Evolutionary conservation across 805 yeast species (phyloP).

Genomic region (Metschnikowia gelsemii): DNA sequence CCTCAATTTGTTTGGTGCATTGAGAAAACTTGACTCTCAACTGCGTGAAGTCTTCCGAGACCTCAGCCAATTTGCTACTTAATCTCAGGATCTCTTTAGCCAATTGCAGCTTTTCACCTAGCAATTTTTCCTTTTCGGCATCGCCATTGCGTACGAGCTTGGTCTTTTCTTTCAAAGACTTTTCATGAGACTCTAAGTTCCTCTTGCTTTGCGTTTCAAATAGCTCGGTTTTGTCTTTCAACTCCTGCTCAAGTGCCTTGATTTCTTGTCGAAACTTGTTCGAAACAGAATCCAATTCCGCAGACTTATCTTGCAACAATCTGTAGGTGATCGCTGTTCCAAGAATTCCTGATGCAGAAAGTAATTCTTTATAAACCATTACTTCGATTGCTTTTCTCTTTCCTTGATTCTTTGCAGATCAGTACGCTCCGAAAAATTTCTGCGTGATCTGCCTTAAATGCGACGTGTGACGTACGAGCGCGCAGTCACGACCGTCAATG

Average conservation of each 20-base stretch:
- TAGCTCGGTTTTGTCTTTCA: slow-evolving; percentile 7
- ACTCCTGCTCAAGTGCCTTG: slow-evolving; percentile 7
- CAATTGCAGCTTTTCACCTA: slow-evolving; percentile 3
- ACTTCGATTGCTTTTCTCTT: neutral
- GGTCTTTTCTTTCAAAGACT: slow-evolving; percentile 1
- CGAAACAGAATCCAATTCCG: slow-evolving; percentile 4
- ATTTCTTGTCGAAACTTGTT: slow-evolving; percentile 7
- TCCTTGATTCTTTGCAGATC: neutral
- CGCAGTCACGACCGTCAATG: too few relatives aligned
- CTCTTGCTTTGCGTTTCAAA: slow-evolving; percentile 5
- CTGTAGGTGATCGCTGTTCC: slow-evolving; percentile 12
- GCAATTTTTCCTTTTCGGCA: slow-evolving; percentile 6
- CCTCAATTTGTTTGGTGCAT: slow-evolving; percentile 4
- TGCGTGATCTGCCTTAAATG: neutral
- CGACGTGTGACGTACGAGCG: too few relatives aligned
- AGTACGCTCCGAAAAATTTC: neutral
- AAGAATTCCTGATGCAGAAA: slow-evolving; percentile 8
- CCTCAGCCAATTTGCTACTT: slow-evolving; percentile 2
- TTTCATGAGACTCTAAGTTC: slow-evolving; percentile 3
- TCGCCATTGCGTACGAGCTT: slow-evolving; percentile 1
- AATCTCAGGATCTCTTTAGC: slow-evolving; percentile 3
- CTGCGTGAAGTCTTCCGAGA: slow-evolving; percentile 1
- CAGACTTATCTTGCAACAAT: slow-evolving; percentile 12
- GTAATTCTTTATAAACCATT: slow-evolving; percentile 13
- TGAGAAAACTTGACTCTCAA: slow-evolving; percentile 3